Conservation (phyloP, 179 eudicot species). For the Beta corolliflora region DNA sequence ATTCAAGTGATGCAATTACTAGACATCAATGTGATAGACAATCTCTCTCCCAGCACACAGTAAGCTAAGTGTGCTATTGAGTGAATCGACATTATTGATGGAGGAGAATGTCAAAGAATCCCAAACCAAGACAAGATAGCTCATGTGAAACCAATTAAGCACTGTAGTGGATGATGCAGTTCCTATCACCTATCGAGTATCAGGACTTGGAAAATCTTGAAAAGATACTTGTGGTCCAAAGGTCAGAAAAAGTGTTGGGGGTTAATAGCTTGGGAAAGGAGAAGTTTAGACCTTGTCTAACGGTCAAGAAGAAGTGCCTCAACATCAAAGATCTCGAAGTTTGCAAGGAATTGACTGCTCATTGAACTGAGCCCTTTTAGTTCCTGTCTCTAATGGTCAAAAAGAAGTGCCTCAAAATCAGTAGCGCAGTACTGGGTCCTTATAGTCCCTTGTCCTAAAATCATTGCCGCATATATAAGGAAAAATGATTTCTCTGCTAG, state of each 20-base stretch:
- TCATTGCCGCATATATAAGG: background rate
- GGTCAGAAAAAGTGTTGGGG: background rate
- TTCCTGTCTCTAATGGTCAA: too few species aligned
- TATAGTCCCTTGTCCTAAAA: background rate
- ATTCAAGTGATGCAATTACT: background rate
- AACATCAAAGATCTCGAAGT: slow-evolving; percentile 3
- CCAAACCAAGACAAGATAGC: background rate
- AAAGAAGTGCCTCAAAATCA: too few species aligned
- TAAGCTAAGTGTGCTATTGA: background rate
- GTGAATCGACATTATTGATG: background rate
- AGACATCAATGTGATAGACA: background rate
- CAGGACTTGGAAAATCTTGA: background rate
- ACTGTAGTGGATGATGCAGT: background rate
- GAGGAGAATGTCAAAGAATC: background rate
- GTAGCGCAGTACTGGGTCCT: background rate
- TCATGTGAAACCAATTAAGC: background rate
- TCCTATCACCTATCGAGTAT: background rate
- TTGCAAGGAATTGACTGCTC: background rate
- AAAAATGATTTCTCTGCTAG: background rate
- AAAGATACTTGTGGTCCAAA: background rate
- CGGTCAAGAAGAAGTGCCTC: background rate
- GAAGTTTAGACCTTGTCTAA: too few species aligned
- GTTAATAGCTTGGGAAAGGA: background rate
- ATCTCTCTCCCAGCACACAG: background rate
- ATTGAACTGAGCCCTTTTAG: background rate